Base-by-base conservation (phyloP, 1,284 basidiomycete species). In the Thecaphora frezii region DNA sequence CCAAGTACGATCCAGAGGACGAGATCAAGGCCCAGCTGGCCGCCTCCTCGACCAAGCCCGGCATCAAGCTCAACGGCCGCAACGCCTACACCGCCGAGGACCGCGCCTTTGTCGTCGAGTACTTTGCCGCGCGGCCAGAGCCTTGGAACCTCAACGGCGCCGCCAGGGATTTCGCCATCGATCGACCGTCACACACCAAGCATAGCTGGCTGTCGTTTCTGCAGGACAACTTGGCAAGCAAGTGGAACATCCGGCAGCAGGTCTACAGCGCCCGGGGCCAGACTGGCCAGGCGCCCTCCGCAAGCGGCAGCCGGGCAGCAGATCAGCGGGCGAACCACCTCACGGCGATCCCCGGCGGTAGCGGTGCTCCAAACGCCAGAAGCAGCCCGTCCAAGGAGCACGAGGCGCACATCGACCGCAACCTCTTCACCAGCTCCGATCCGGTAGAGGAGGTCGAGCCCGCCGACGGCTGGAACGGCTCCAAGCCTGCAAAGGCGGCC, bases 161-260 rank as follows among this genome's bases (percentile, higher is more conserved):
- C 8, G 65, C 71, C 8, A 48, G 51, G 26, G 48, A 57, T 21
- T 54, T 73, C 5, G 58, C 65, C 16, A 37, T 41, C 5, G 39
- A 22, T 38, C 44, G 54, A 7, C 63, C 65, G 8, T 43, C 51
- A 13, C 71, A 73, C 44, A 54, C 59, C n/a, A 44, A 52, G 13
- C n/a, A 39, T 14, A 70, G 68, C 54, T 70, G 57, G 36, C 68
- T 67, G 33, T 48, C 66, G 23, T 69, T 60, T 44, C 47, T 71
- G 5, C 65, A 66, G 26, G 39, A 44, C 39, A 71, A 71, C 44
- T 55, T 68, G 33, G 56, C 58, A 9, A 56, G 42, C 43, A 52
- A 52, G 22, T 58, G 52, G 64, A 62, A 62, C 21, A 56, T 66
- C 43, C 54, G 44, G 24, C 10, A 56, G 25, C 19, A 46, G 16